A percentile compares a stretch with the other conserved stretches of the same genome.
phyloP scores from a whole-genome alignment of 305 asterid genomes.

The Fraxinus xanthoxyloides region DNA sequence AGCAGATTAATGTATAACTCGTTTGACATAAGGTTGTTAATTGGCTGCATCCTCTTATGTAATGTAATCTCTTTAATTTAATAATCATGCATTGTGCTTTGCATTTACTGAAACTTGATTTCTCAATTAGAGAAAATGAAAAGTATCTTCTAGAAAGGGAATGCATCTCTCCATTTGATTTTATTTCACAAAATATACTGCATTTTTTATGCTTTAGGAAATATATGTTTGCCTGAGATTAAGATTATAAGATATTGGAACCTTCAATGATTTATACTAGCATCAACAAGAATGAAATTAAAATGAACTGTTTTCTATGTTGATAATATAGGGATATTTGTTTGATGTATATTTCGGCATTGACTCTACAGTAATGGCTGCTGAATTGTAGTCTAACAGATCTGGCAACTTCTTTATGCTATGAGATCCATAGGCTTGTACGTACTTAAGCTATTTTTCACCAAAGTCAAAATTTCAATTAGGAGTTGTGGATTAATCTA shows the following conservation, averaged over 20 bases:
- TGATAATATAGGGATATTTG: neutral
- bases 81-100: neutral
- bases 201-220: neutral
- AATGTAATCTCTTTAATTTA: neutral
- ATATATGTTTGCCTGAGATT: neutral
- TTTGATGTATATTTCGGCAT: neutral
- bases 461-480: neutral
- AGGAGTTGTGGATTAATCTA: neutral
- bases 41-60: neutral
- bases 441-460: neutral
- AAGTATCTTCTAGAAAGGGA: neutral
- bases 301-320: neutral
- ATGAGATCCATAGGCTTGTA: neutral
- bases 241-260: neutral
- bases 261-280: neutral
- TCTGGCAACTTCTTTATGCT: neutral
- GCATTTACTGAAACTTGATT: neutral
- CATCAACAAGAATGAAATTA: neutral
- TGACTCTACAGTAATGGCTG: neutral
- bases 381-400: neutral
- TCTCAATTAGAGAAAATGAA: neutral
- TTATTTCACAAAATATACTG: neutral
- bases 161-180: neutral
- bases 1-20: neutral
- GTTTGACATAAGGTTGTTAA: neutral